Evolutionary conservation across 768 basidiomycete species (phyloP).

Genomic region (Agrocybe praecox): DNA sequence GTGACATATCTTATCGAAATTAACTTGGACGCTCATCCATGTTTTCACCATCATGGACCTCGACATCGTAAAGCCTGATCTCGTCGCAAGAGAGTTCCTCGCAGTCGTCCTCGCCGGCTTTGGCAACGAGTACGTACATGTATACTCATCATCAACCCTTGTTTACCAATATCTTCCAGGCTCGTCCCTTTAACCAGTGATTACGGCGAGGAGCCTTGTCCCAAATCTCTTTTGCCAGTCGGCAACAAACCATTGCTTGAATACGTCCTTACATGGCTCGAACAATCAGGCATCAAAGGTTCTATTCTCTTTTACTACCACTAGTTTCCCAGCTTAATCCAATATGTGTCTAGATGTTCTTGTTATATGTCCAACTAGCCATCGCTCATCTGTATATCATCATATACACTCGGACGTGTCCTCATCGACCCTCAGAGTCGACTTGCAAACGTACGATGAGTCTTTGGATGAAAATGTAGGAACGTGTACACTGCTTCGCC

Average conservation of each 20-base stretch:
- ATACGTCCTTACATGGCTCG: slow-evolving; percentile 83
- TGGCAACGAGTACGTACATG: slow-evolving; percentile 75
- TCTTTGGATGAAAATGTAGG: slow-evolving; percentile 65
- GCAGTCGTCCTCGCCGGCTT: slow-evolving; percentile 90
- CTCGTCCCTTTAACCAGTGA: slow-evolving; percentile 75
- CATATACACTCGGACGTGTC: slow-evolving; percentile 81
- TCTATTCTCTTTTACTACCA: slow-evolving; percentile 15
- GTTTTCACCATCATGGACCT: slow-evolving; percentile 56
- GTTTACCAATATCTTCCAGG: slow-evolving; percentile 38
- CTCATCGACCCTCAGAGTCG: slow-evolving; percentile 68
- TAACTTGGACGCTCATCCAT: background rate
- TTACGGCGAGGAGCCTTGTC: slow-evolving; percentile 79
- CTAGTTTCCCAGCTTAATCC: slow-evolving; percentile 7
- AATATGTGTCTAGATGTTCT: slow-evolving; percentile 65
- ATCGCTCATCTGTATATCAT: slow-evolving; percentile 77
- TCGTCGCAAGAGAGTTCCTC: slow-evolving; percentile 75
- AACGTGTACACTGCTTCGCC: slow-evolving; percentile 74
- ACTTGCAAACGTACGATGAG: slow-evolving; percentile 82
- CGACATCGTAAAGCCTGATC: slow-evolving; percentile 52
- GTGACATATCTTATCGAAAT: slow-evolving; percentile 18
- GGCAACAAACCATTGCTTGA: slow-evolving; percentile 89
- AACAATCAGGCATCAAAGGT: slow-evolving; percentile 87
- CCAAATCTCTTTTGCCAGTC: slow-evolving; percentile 87
- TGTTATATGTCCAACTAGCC: slow-evolving; percentile 79
- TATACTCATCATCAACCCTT: slow-evolving; percentile 3